Conservation (phyloP, 2,329 filamentous ascomycete genomes). For the Sarocladiaceae sp. region DNA sequence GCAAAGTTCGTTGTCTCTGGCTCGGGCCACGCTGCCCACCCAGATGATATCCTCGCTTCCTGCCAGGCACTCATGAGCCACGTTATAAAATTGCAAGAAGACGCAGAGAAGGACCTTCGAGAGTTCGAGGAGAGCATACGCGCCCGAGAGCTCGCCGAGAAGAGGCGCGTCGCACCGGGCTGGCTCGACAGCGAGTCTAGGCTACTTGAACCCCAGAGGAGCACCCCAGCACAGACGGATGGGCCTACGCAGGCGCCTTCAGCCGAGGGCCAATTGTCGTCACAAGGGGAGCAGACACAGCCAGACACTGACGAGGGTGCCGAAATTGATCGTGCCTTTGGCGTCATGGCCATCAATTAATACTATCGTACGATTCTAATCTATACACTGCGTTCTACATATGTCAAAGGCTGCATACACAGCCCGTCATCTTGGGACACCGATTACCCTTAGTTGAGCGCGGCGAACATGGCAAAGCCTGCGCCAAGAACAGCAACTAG, state of each 20-base stretch:
- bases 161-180: constrained; percentile 70
- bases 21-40: constrained; percentile 77
- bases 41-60: constrained; percentile 76
- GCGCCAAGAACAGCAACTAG: constrained; percentile 10
- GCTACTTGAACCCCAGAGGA: constrained; percentile 61
- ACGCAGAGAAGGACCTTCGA: constrained; percentile 60
- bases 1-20: constrained; percentile 70
- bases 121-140: constrained; percentile 63
- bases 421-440: too few species aligned
- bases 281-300: constrained; percentile 1
- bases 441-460: not conserved
- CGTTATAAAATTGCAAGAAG: constrained; percentile 60
- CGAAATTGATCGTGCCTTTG: constrained; percentile 54
- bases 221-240: constrained; percentile 8
- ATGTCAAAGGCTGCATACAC: too few species aligned
- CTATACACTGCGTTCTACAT: too few species aligned
- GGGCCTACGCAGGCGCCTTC: constrained; percentile 21
- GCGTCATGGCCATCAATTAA: constrained; percentile 34
- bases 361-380: constrained; percentile 1
- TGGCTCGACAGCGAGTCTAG: constrained; percentile 72
- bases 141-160: constrained; percentile 68
- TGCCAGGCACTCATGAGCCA: constrained; percentile 75
- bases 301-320: constrained; percentile 39
- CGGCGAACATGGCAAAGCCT: constrained; percentile 9
- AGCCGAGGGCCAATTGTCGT: constrained; percentile 17